Percentiles rank a stretch among this genome's conserved stretches.
Evolutionary conservation across 176 grass and related monocot species (phyloP).

Genomic region (Musa beccarii): DNA sequence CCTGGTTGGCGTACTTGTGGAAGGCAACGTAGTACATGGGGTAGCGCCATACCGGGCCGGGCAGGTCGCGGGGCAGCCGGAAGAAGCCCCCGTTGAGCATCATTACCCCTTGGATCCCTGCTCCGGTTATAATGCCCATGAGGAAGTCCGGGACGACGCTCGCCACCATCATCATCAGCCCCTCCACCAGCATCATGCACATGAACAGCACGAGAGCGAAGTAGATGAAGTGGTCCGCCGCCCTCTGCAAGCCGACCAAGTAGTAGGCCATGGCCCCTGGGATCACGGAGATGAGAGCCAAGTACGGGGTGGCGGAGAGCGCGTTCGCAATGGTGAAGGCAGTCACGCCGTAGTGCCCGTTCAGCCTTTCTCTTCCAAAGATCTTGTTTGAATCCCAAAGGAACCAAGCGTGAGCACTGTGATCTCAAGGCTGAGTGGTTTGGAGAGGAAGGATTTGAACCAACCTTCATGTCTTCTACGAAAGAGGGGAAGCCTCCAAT

Average conservation of each 20-base stretch:
- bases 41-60: conserved; percentile 58
- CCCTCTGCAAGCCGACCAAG: conserved; percentile 46
- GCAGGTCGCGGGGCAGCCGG: conserved; percentile 55
- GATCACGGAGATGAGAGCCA: conserved; percentile 61
- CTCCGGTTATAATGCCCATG: conserved; percentile 95
- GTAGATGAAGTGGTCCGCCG: conserved; percentile 63
- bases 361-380: conserved; percentile 68
- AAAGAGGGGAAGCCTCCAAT: conserved; percentile 96
- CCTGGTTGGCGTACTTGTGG: conserved; percentile 79
- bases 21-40: conserved; percentile 85
- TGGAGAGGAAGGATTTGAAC: background rate
- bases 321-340: conserved; percentile 72
- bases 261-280: conserved; percentile 82
- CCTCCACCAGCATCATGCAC: conserved; percentile 75
- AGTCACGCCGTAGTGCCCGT: conserved; percentile 86
- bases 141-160: conserved; percentile 75
- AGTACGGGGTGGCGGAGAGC: conserved; percentile 61
- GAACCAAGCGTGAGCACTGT: too few relatives aligned
- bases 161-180: conserved; percentile 87
- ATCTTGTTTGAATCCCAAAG: conserved; percentile 17
- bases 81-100: conserved; percentile 91
- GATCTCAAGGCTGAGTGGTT: too few relatives aligned
- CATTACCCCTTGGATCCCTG: conserved; percentile 83
- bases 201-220: conserved; percentile 68
- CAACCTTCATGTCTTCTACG: conserved; percentile 95